A percentile compares a stretch with the other conserved stretches of the same genome.
phyloP scores from a whole-genome alignment of 306 rosid genomes.

The Senna siamea region DNA sequence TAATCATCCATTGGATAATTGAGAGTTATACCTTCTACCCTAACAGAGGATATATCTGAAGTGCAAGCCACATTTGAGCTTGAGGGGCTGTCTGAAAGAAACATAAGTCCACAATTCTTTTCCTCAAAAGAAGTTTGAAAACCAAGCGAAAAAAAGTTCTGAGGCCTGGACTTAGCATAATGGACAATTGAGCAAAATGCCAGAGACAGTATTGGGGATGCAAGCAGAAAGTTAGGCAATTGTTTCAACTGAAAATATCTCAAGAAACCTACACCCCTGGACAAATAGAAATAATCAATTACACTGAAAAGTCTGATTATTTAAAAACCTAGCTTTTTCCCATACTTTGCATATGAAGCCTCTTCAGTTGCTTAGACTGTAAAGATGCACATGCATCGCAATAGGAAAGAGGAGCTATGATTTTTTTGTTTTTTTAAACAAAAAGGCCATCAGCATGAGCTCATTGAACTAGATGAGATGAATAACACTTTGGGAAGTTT shows the following conservation, averaged over 20 bases:
- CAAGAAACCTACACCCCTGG: conserved; percentile 95
- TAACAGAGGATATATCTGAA: conserved; percentile 47
- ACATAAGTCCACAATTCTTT: conserved; percentile 54
- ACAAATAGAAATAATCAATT: conserved; percentile 39
- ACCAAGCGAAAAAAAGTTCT: conserved; percentile 69
- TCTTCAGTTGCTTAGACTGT: conserved; percentile 17
- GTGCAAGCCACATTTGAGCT: conserved; percentile 43
- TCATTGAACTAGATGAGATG: conserved; percentile 7
- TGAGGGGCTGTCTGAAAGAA: conserved; percentile 40
- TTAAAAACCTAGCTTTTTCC: conserved; percentile 12
- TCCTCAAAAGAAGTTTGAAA: conserved; percentile 62
- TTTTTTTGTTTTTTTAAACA: not conserved
- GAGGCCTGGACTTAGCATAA: conserved; percentile 78
- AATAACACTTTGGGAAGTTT: conserved; percentile 16
- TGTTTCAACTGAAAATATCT: conserved; percentile 80
- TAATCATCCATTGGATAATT: conserved; percentile 24
- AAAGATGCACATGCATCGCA: conserved; percentile 10
- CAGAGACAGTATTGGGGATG: conserved; percentile 79
- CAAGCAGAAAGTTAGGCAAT: conserved; percentile 90
- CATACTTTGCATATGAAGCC: not conserved
- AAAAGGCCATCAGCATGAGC: conserved; percentile 17
- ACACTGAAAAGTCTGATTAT: conserved; percentile 27
- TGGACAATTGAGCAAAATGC: conserved; percentile 69
- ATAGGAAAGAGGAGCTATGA: not conserved
- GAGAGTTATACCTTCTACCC: conserved; percentile 53